Percentiles rank a stretch among this genome's conserved stretches.
These are phyloP conservation scores for Balakata baccata DNA, from an alignment of 345 rosid genomes.

Conservation along the genomic window DNA sequence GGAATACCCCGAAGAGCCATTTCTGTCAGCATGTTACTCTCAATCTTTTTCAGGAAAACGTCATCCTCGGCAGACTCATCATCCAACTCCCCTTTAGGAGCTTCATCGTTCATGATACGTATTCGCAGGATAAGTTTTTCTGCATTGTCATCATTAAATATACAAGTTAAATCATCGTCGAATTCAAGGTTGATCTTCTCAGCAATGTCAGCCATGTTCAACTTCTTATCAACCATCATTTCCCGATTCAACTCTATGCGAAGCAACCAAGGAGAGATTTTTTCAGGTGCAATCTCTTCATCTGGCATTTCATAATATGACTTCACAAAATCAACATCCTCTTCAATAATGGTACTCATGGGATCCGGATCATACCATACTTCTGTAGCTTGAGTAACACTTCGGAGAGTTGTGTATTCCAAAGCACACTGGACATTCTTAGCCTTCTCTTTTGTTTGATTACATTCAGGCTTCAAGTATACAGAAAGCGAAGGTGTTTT, in stretches of 20 bases:
- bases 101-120: slow-evolving; percentile 94
- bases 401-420: slow-evolving; percentile 93
- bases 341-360: slow-evolving; percentile 81
- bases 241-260: slow-evolving; percentile 95
- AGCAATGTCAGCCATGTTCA: slow-evolving; percentile 94
- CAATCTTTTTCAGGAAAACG: slow-evolving; percentile 91
- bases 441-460: slow-evolving; percentile 84
- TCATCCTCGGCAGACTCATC: slow-evolving; percentile 98
- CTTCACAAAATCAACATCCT: slow-evolving; percentile 87
- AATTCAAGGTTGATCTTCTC: slow-evolving; percentile 93
- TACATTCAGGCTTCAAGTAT: slow-evolving; percentile 65
- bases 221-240: slow-evolving; percentile 97
- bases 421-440: slow-evolving; percentile 94
- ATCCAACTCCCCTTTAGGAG: slow-evolving; percentile 72
- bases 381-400: slow-evolving; percentile 94
- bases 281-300: slow-evolving; percentile 89
- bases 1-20: slow-evolving; percentile 98
- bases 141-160: slow-evolving; percentile 92
- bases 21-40: slow-evolving; percentile 95
- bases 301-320: slow-evolving; percentile 99
- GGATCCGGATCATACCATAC: slow-evolving; percentile 99
- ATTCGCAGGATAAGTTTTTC: slow-evolving; percentile 86
- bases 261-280: slow-evolving; percentile 96
- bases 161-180: slow-evolving; percentile 88
- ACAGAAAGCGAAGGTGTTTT: slow-evolving; percentile 95